phyloP scores from a whole-genome alignment of 768 basidiomycete species.

The Auricularia heimuer region DNA sequence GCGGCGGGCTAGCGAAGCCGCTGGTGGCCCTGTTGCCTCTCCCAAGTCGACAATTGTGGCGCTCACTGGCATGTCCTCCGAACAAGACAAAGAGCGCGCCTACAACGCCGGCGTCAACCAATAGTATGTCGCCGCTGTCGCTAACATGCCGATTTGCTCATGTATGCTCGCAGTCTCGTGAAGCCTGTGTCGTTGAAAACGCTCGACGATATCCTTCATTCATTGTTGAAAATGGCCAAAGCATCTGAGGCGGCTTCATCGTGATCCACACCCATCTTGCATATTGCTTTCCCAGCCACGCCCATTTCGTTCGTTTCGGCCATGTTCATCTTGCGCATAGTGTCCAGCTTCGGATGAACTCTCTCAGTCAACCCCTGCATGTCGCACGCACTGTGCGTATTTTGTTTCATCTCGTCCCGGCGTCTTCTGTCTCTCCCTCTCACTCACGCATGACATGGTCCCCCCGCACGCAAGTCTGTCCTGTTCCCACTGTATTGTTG shows the following conservation, averaged over 20 bases:
- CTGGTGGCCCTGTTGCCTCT: constrained; percentile 25
- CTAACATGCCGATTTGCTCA: background rate
- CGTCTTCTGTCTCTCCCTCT: background rate
- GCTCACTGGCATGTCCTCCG: constrained; percentile 85
- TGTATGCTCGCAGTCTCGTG: constrained; percentile 51
- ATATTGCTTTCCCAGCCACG: too few relatives aligned
- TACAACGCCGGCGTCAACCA: constrained; percentile 92
- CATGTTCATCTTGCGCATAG: too few relatives aligned
- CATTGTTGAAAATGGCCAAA: too few relatives aligned
- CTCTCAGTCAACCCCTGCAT: background rate
- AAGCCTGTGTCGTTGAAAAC: constrained; percentile 95
- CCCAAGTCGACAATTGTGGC: constrained; percentile 51
- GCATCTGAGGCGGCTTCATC: too few relatives aligned
- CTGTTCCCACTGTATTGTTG: too few relatives aligned
- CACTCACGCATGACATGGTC: too few relatives aligned
- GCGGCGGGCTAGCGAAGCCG: constrained; percentile 18
- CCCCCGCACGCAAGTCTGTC: too few relatives aligned
- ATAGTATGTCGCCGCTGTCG: constrained; percentile 52
- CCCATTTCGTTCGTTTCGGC: too few relatives aligned
- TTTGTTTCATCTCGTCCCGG: background rate
- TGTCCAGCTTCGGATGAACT: background rate
- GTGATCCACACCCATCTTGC: too few relatives aligned
- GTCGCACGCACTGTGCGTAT: background rate
- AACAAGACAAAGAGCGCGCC: constrained; percentile 85
- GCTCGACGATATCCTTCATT: constrained; percentile 66